These are phyloP conservation scores for Chrysanthemum makinoi DNA, from an alignment of 129 eudicot genomes.

Conservation along the genomic window DNA sequence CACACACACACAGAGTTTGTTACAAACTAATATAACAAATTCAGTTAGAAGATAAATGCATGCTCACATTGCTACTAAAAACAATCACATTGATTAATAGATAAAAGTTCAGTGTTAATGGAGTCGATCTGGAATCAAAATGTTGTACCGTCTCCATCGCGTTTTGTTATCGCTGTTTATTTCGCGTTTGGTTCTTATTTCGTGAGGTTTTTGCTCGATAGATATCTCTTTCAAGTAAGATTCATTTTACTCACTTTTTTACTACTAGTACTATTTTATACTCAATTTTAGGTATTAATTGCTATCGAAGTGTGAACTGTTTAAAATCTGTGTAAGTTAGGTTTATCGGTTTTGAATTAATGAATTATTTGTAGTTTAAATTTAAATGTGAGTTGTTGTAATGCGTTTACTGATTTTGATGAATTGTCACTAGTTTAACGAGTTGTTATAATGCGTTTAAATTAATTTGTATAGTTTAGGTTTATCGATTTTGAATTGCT, in stretches of 20 bases:
- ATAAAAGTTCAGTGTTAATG: conserved; percentile 24
- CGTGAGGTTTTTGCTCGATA: conserved; percentile 75
- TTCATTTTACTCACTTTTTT: conserved; percentile 20
- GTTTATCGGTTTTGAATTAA: too few relatives aligned
- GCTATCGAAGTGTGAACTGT: conserved; percentile 1
- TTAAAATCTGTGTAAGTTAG: neutral
- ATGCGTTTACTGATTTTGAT: too few relatives aligned
- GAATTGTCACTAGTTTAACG: too few relatives aligned
- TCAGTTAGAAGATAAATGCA: too few relatives aligned
- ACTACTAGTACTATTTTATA: neutral
- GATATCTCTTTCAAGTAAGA: conserved; percentile 77
- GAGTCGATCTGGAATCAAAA: conserved; percentile 58
- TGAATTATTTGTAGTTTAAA: too few relatives aligned
- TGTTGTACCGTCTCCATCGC: conserved; percentile 50
- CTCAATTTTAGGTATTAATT: neutral
- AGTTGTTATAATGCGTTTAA: neutral
- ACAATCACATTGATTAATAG: too few relatives aligned
- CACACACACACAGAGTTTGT: too few relatives aligned
- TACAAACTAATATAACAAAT: too few relatives aligned
- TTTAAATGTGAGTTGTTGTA: too few relatives aligned
- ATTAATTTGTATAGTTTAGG: conserved; percentile 9
- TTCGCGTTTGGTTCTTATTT: conserved; percentile 60
- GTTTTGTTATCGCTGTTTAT: conserved; percentile 48
- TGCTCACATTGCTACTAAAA: too few relatives aligned
- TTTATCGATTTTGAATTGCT: neutral